Base-by-base conservation (phyloP, 345 rosid genomes). In the Eucalyptus cloeziana region DNA sequence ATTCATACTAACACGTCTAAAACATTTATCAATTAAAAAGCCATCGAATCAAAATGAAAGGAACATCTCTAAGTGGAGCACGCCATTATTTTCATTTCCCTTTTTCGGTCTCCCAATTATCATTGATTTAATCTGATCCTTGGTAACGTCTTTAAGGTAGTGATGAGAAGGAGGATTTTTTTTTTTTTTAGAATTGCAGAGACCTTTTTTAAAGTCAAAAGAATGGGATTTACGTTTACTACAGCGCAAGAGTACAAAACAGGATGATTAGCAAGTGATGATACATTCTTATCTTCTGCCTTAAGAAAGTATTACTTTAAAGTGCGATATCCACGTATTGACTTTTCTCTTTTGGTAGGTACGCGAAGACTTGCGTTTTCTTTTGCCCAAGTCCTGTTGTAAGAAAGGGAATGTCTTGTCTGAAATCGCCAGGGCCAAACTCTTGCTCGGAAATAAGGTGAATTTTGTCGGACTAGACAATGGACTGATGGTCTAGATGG, bases 261-360 rank as follows among this genome's bases (percentile, higher is more conserved):
- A 86, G 44, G 80, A 90, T 89, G 92, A 90, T 89, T 89, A 88
- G 86, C 86, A 49, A 45, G 88, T 40, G 44, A 47, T 71, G 56
- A 89, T 86, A 37, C 30, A 80, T 87, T 83, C 86, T 43, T 86
- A 88, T 51, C 91, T 90, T 92, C 88, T 76, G 83, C 83, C 21
- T 76, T 76, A 76, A 76, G 83, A 76, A 76, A 76, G 83, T 40
- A 37, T 10, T 37, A 21, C 83, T 21, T 76, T 71, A 19, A 37
- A 21, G 83, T 40, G 81, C 81, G 24, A 12, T 10, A 37, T 71
- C 81, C 25, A 71, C 12, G 24, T 10, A 40, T 7, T 3, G 47
- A 11, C 27, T 40, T 37, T 40, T 37, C 43, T 76, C 12, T 40
- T 37, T 69, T 33, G 81, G 24, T 64, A 64, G 37, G 19, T 14